Evolutionary conservation across 306 rosid genomes (phyloP), one percentile per base, ranked within the genome.

Genomic region (Benincasa hispida): DNA sequence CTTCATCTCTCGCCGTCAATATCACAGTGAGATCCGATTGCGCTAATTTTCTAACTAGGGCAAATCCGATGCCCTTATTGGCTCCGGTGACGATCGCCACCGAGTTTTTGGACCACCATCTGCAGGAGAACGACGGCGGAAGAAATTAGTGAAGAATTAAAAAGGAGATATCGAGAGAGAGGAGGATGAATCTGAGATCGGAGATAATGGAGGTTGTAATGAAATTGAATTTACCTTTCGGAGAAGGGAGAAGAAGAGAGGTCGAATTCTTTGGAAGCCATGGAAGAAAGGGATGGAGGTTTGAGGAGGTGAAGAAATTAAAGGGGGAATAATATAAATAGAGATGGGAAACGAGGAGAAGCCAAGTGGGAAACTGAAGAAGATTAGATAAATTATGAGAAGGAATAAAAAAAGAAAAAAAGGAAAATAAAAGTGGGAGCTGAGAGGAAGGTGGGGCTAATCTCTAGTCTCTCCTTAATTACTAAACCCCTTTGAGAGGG

Each of bases 51-150:
- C 88, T 92, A 83, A 83, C 96, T 22, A 94, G 8, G 4, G 96
- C 95, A 77, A 72, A 90, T 15, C 99, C 99, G 22, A 94, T 92
- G 8, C 99, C 99, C 25, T 81, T 85, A 87, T 94, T 94, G 3
- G 92, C 93, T 66, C 97, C 99, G 0, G 99, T 92, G 35, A 94
- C 99, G 80, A 94, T 85, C 13, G 93, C 97, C 53, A 84, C 89
- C 3, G 91, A 90, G 41, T 90, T 88, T 81, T 59, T 78, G 9
- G 92, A 84, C 99, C 99, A 94, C 99, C 99, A 94, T 45, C 99
- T 93, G 60, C 77, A 48, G 0, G 10, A 9, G 18, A 63, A 65
- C 72, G 21, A 32, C 45, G 47, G 47, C 69, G 21, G 10, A 3
- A 4, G 60, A 56, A 61, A 32, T 32, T 2, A 28, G 13, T 1